Evolutionary conservation across 2,329 filamentous ascomycete species (phyloP).

Genomic region (Cercospora zeina): DNA sequence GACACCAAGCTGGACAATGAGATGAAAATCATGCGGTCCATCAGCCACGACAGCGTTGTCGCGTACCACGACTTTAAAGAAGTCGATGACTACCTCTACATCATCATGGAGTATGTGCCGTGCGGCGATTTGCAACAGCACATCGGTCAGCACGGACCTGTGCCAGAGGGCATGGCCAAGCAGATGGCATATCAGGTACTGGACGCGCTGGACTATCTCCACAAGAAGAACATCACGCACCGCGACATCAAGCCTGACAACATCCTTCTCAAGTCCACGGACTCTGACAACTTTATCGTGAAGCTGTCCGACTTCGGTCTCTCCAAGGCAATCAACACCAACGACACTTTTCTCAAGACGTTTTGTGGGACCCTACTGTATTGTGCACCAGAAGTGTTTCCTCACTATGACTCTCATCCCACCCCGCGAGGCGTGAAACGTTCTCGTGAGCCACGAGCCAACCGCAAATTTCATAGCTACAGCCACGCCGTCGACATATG

Average conservation of each 20-base stretch:
- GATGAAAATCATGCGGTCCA: constrained; percentile 88
- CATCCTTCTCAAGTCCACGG: constrained; percentile 73
- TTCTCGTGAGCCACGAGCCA: constrained; percentile 51
- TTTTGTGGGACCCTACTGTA: constrained; percentile 96
- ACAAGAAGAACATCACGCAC: constrained; percentile 86
- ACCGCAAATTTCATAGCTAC: constrained; percentile 64
- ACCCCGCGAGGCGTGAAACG: constrained; percentile 61
- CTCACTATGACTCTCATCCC: constrained; percentile 69
- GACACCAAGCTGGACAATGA: constrained; percentile 95
- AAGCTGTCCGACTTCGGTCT: constrained; percentile 96
- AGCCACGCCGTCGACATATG: constrained; percentile 92
- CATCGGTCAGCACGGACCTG: constrained; percentile 60
- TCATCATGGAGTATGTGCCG: constrained; percentile 93
- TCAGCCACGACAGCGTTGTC: constrained; percentile 87
- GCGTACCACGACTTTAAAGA: constrained; percentile 88
- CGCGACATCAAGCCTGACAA: constrained; percentile 99
- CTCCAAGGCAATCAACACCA: constrained; percentile 82
- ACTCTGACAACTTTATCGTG: constrained; percentile 66
- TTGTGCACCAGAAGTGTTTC: constrained; percentile 95
- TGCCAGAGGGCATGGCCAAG: constrained; percentile 69
- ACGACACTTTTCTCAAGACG: constrained; percentile 87
- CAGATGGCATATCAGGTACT: constrained; percentile 74
- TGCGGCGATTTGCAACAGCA: constrained; percentile 79
- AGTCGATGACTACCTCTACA: constrained; percentile 77
- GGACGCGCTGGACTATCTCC: constrained; percentile 80